Conservation (phyloP, 805 yeast genomes). For the Candida boidinii region DNA sequence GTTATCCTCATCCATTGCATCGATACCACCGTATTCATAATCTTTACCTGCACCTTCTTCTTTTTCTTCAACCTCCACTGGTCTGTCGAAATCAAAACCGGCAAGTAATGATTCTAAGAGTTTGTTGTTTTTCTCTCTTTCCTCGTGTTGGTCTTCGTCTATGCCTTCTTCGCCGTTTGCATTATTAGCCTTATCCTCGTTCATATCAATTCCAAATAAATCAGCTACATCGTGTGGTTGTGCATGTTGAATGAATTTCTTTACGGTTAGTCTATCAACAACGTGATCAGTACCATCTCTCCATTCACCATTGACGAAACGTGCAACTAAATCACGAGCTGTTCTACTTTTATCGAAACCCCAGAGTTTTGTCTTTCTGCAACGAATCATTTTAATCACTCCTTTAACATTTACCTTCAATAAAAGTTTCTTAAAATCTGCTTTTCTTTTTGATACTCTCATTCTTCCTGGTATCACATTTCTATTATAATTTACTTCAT, state of each 20-base stretch:
- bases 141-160: constrained; percentile 29
- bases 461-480: constrained; percentile 42
- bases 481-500: constrained; percentile 25
- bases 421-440: constrained; percentile 43
- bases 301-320: constrained; percentile 65
- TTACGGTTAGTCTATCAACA: constrained; percentile 43
- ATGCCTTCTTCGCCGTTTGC: constrained; percentile 20
- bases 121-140: constrained; percentile 33
- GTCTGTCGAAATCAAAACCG: constrained; percentile 44
- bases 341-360: constrained; percentile 69
- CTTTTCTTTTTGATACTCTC: constrained; percentile 46
- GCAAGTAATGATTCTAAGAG: constrained; percentile 40
- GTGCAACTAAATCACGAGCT: constrained; percentile 52
- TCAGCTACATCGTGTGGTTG: not conserved
- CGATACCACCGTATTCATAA: constrained; percentile 32
- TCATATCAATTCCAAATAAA: not conserved
- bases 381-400: constrained; percentile 43
- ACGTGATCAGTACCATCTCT: constrained; percentile 72
- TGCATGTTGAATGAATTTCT: constrained; percentile 23
- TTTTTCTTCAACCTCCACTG: constrained; percentile 27
- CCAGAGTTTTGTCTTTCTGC: constrained; percentile 81
- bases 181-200: constrained; percentile 1
- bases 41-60: constrained; percentile 32
- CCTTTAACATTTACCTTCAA: constrained; percentile 58
- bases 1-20: constrained; percentile 20